Percentiles rank a stretch among this genome's conserved stretches.
Evolutionary conservation across 352 stramenopile genomes (phyloP).

Genomic region (Elongisporangium senticosum): DNA sequence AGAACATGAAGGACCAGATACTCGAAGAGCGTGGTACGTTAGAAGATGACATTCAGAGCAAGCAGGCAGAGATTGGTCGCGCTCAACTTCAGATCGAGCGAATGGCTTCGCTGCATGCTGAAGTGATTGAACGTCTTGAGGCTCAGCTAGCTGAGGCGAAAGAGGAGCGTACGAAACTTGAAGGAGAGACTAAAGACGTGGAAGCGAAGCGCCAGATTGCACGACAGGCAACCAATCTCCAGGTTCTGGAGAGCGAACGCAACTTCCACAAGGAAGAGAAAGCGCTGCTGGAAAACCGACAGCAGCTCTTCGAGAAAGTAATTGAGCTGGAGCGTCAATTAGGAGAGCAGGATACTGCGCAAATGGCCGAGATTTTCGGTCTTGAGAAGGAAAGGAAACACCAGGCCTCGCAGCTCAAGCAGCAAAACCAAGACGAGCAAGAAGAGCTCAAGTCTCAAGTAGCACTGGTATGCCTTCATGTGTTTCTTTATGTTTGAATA

Average conservation of each 20-base stretch:
- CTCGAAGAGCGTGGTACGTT: slow-evolving; percentile 37
- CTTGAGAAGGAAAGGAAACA: slow-evolving; percentile 52
- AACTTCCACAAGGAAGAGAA: slow-evolving; percentile 70
- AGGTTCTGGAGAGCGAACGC: slow-evolving; percentile 56
- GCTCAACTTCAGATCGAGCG: slow-evolving; percentile 52
- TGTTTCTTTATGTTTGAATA: background rate
- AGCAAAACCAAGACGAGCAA: slow-evolving; percentile 48
- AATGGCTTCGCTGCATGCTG: slow-evolving; percentile 50
- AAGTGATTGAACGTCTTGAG: slow-evolving; percentile 42
- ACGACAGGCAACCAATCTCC: slow-evolving; percentile 35
- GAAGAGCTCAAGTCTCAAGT: slow-evolving; percentile 52
- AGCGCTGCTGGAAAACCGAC: slow-evolving; percentile 51
- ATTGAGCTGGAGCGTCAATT: slow-evolving; percentile 59
- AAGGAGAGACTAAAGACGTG: slow-evolving; percentile 28
- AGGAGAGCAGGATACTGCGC: slow-evolving; percentile 53
- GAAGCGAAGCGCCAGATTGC: slow-evolving; percentile 41
- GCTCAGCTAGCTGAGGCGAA: slow-evolving; percentile 52
- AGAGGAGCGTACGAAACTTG: slow-evolving; percentile 43
- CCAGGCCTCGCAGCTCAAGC: slow-evolving; percentile 28
- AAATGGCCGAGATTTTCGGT: slow-evolving; percentile 60
- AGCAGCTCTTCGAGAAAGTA: slow-evolving; percentile 53
- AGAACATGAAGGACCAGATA: slow-evolving; percentile 44
- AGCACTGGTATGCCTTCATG: slow-evolving; percentile 33
- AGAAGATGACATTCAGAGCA: slow-evolving; percentile 53
- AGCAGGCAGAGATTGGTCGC: slow-evolving; percentile 46